Evolutionary conservation across 371 early-diverging fungal genomes (phyloP), one percentile per base, ranked within the genome.

Genomic region (Dichotomocladium elegans): DNA sequence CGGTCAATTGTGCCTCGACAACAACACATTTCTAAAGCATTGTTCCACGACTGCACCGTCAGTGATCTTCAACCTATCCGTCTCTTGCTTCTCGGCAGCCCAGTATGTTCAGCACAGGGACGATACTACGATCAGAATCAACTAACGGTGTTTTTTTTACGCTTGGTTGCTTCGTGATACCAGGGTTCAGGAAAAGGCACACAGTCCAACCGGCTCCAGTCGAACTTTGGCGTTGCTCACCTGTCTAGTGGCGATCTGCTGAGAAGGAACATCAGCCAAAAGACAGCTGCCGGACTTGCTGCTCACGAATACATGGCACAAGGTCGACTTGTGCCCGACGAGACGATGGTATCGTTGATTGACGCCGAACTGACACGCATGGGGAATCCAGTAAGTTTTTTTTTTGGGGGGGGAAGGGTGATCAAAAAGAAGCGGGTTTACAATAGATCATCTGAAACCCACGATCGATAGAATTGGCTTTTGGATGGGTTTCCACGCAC

Each of bases 401-500:
- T 53, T 53, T 19, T 41, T 29, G 12, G 37, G n/a, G n/a, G n/a
- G n/a, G n/a, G n/a, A n/a, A n/a, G n/a, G n/a, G n/a, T n/a, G n/a
- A n/a, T n/a, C n/a, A n/a, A n/a, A n/a, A n/a, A n/a, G n/a, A n/a
- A n/a, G n/a, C n/a, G n/a, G n/a, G n/a, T n/a, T n/a, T n/a, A n/a
- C n/a, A n/a, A n/a, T n/a, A n/a, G n/a, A n/a, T n/a, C n/a, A n/a
- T 41, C n/a, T 14, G 29, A 12, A 45, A 31, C 27, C 34, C 3
- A n/a, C n/a, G n/a, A n/a, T n/a, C n/a, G n/a, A 30, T 46, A 85
- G 70, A 82, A 81, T 54, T 93, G 94, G 89, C 70, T 98, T 10
- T 82, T 98, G 17, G 99, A 98, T 77, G 99, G 99, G 12, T 99
- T 94, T 65, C 99, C 99, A 33, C 82, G 99, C 37, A 96, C 90